Base-by-base conservation (phyloP, 139 green algal species). In the Chlorella sp. region DNA sequence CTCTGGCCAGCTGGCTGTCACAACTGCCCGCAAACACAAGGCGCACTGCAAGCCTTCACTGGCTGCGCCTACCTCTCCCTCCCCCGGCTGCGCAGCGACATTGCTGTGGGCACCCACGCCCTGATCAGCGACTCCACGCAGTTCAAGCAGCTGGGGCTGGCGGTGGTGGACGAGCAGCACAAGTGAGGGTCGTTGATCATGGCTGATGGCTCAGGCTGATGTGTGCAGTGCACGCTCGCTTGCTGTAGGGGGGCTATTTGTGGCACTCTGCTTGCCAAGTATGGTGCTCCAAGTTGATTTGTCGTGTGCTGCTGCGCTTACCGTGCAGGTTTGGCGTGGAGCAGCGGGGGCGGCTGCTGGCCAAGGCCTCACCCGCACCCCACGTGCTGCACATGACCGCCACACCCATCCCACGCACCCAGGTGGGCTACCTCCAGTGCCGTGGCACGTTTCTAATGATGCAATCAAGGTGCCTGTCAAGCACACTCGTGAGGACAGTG, bases 111-210 rank as follows among this genome's bases (percentile, higher is more conserved):
- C 68, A 99, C 97, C 0, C 95, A 98, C 88, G 89, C 92, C 51
- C 88, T 98, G 51, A 88, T 98, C 30, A 88, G 82, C 51, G 86
- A 93, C 1, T 63, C 39, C 0, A 88, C 94, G 0, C 41, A 86
- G 23, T 99, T 97, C 80, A 32, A 57, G 3, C 76, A 74, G 26
- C 95, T 99, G 72, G 97, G 94, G 16, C 87, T 99, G 39, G 94
- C 94, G 41, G 92, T 97, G 18, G 92, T 99, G 34, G 97, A 99
- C 81, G 97, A 99, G 89, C 96, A 98, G 88, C 97, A 99, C 89
- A 96, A 94, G 93, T 96, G 78, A 44, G 87, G 1, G 18, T 1
- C 11, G 57, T 20, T 39, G 0, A 28, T 55, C 4, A 34, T 80
- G 20, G 28, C 32, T 32, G n/a, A 15, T 30, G 51, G 65, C 4